A percentile compares a stretch with the other conserved stretches of the same genome.
phyloP scores from a whole-genome alignment of 441 rosid species.

The Brassica hybrid region DNA sequence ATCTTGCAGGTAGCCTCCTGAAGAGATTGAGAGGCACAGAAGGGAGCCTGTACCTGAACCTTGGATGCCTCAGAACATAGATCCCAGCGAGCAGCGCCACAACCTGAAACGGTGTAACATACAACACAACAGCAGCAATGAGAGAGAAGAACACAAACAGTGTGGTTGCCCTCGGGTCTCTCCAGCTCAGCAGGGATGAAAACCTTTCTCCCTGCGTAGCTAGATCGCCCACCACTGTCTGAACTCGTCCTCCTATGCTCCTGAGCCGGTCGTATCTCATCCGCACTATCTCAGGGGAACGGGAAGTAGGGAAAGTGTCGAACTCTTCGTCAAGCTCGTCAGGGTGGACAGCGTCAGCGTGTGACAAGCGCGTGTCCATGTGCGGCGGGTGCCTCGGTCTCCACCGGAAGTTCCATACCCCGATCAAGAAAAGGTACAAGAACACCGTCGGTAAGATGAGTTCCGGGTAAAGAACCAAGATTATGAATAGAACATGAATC shows the following conservation, averaged over 20 bases:
- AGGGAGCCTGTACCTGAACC: conserved; percentile 66
- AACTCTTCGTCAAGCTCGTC: conserved; percentile 93
- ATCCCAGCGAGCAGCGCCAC: conserved; percentile 53
- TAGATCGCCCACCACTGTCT: conserved; percentile 74
- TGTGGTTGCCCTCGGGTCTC: conserved; percentile 89
- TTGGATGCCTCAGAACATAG: conserved; percentile 63
- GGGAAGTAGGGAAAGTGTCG: conserved; percentile 80
- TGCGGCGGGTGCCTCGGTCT: conserved; percentile 82
- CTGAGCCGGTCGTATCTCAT: conserved; percentile 86
- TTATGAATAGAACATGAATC: conserved; percentile 72
- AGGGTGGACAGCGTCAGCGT: conserved; percentile 76
- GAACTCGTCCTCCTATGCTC: conserved; percentile 78
- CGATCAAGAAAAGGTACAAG: conserved; percentile 80
- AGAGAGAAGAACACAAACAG: conserved; percentile 74
- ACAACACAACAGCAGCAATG: conserved; percentile 67
- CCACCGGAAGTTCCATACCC: conserved; percentile 80
- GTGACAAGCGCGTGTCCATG: conserved; percentile 80
- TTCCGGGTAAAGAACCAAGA: conserved; percentile 77
- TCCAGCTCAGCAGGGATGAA: conserved; percentile 75
- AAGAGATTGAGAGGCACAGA: conserved; percentile 67
- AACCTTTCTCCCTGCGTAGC: conserved; percentile 87
- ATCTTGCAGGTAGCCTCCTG: conserved; percentile 68
- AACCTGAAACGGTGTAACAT: conserved; percentile 66
- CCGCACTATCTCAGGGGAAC: conserved; percentile 62
- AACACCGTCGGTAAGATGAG: conserved; percentile 77